These are phyloP conservation scores for Neurospora intermedia DNA, from an alignment of 495 filamentous ascomycete species.

Conservation along the genomic window DNA sequence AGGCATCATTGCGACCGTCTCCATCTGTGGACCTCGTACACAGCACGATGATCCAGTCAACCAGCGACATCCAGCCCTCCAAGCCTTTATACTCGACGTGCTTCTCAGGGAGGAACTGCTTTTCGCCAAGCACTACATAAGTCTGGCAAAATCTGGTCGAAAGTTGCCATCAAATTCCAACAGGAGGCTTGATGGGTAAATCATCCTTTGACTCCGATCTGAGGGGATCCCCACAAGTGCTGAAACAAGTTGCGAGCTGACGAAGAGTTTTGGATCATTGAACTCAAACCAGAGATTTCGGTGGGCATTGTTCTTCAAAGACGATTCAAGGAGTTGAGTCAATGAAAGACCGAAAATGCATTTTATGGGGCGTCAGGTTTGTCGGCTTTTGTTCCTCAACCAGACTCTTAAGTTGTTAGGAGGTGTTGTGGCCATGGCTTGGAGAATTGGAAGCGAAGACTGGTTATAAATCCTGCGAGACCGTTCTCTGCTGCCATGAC, in stretches of 20 bases:
- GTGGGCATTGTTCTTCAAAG: no score
- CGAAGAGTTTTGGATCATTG: no score
- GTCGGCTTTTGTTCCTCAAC: background rate
- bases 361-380: background rate
- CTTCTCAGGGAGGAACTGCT: background rate
- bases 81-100: background rate
- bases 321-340: background rate
- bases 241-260: background rate
- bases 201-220: background rate
- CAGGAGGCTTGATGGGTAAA: background rate
- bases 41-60: background rate
- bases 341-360: background rate
- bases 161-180: background rate
- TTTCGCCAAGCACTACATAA: background rate
- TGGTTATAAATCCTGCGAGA: background rate
- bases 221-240: background rate
- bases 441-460: background rate
- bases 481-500: background rate
- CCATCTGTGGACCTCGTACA: background rate
- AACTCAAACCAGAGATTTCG: no score
- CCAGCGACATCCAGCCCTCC: background rate
- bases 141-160: background rate
- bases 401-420: no score
- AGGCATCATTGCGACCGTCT: background rate
- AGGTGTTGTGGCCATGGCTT: background rate